Conservation (phyloP, 1,139 yeast species). For the Pichia sp. region DNA sequence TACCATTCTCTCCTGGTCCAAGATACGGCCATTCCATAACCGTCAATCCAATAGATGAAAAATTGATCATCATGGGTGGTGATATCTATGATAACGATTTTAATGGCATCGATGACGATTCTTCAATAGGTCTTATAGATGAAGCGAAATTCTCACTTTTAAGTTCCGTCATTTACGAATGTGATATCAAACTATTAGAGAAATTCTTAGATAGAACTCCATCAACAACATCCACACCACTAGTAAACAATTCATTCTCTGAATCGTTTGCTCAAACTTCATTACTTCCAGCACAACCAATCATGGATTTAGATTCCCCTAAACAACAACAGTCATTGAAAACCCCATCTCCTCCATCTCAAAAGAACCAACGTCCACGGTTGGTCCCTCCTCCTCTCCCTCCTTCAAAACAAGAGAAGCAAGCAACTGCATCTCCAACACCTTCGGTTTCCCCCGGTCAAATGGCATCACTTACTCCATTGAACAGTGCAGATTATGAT, state of each 20-base stretch:
- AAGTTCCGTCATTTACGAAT: conserved; percentile 62
- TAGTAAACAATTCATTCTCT: conserved; percentile 42
- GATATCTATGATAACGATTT: conserved; percentile 49
- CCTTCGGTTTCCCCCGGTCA: too few species aligned
- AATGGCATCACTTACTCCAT: conserved; percentile 12
- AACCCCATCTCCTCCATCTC: too few species aligned
- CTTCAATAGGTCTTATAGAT: conserved; percentile 56
- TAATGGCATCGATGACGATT: conserved; percentile 41
- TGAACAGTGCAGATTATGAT: not conserved
- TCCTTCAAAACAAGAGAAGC: too few species aligned
- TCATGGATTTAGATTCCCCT: too few species aligned
- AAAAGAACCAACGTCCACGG: too few species aligned
- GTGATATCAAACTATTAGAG: conserved; percentile 46
- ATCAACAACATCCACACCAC: not conserved
- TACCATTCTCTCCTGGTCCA: conserved; percentile 61
- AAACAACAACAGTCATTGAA: too few species aligned
- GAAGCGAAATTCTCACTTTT: conserved; percentile 43
- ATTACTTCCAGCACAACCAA: too few species aligned
- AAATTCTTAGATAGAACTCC: conserved; percentile 26
- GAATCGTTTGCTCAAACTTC: too few species aligned
- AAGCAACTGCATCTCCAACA: too few species aligned
- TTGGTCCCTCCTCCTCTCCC: too few species aligned
- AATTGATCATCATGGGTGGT: conserved; percentile 88
- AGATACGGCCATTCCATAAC: conserved; percentile 96
- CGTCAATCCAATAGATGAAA: conserved; percentile 60